Percentiles rank a stretch among this genome's conserved stretches.
Conservation (phyloP, 805 yeast species). For the Candida coquimbonensis region DNA sequence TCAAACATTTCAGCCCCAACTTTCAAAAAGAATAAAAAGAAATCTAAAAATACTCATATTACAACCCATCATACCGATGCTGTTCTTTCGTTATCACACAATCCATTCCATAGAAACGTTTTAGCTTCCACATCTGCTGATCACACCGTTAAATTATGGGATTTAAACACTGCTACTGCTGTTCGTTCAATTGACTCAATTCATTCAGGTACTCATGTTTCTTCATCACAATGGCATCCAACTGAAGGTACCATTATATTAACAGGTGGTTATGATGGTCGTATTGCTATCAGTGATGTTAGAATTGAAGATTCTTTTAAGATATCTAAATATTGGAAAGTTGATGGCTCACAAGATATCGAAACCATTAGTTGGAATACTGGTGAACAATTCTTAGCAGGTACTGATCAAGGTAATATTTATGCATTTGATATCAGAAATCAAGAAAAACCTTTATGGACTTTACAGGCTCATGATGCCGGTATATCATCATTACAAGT, state of each 20-base stretch:
- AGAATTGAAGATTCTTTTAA: constrained; percentile 56
- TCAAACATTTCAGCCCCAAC: constrained; percentile 23
- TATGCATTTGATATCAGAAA: constrained; percentile 82
- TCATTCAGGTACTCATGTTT: constrained; percentile 76
- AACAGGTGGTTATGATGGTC: constrained; percentile 92
- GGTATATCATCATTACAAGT: constrained; percentile 80
- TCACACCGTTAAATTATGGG: constrained; percentile 93
- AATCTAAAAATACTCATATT: constrained; percentile 41
- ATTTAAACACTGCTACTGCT: constrained; percentile 64
- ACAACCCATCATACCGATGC: constrained; percentile 90
- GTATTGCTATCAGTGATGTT: constrained; percentile 76
- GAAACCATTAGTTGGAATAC: constrained; percentile 74
- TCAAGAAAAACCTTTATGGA: constrained; percentile 73
- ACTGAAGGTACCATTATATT: constrained; percentile 60
- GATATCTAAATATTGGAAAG: constrained; percentile 59
- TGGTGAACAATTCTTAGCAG: constrained; percentile 61
- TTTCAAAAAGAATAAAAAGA: constrained; percentile 43
- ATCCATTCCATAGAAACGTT: constrained; percentile 71
- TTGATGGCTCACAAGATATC: constrained; percentile 73
- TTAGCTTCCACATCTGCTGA: constrained; percentile 95
- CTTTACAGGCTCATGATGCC: constrained; percentile 93
- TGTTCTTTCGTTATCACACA: constrained; percentile 79
- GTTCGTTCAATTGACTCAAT: constrained; percentile 67
- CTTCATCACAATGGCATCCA: constrained; percentile 82
- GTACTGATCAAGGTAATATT: constrained; percentile 86